Evolutionary conservation across 257 asterid genomes (phyloP).

Genomic region (Fraxinus quadrangulata): DNA sequence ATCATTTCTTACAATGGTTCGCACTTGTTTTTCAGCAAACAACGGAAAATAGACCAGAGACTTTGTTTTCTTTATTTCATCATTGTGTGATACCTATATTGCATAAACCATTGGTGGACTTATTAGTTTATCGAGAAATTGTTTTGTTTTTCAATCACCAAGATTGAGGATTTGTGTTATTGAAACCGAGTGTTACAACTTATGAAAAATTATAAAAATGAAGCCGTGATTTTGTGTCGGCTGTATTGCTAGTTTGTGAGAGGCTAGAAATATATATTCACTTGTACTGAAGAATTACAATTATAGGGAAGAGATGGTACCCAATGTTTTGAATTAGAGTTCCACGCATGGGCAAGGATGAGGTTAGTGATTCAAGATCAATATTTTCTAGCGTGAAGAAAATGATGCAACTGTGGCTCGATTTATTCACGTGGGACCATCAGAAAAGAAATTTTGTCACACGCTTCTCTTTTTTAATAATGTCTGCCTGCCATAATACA

Average conservation of each 20-base stretch:
- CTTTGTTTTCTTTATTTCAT: not conserved
- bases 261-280: too few species aligned
- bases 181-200: not conserved
- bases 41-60: not conserved
- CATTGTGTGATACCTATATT: not conserved
- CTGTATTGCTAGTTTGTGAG: too few species aligned
- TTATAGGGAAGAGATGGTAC: too few species aligned
- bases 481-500: not conserved
- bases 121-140: not conserved
- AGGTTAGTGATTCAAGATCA: too few species aligned
- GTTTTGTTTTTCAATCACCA: not conserved
- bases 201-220: not conserved
- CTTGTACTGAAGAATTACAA: too few species aligned
- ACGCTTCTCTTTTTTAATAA: too few species aligned
- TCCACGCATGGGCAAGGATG: too few species aligned
- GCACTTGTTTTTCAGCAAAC: not conserved
- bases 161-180: not conserved
- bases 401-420: too few species aligned
- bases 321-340: too few species aligned
- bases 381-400: too few species aligned
- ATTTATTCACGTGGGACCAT: too few species aligned
- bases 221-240: not conserved
- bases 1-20: not conserved
- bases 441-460: not conserved
- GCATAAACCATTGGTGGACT: not conserved